Conservation (phyloP, 305 asterid genomes). For the Ajuga reptans region DNA sequence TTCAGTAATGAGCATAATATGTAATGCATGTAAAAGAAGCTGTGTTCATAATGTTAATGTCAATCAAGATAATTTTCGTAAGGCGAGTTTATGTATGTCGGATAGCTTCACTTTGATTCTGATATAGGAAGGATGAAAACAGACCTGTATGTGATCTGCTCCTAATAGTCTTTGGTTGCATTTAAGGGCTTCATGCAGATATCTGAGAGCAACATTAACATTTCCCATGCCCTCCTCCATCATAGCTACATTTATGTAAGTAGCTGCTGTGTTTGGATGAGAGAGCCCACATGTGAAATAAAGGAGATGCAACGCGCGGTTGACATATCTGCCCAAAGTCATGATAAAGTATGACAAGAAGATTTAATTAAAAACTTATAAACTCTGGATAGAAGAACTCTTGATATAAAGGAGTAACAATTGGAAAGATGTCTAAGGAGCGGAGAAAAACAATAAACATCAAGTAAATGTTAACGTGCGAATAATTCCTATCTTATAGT, state of each 20-base stretch:
- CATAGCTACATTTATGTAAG: conserved; percentile 98
- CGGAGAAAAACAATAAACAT: neutral
- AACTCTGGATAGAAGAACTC: neutral
- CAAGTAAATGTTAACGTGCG: neutral
- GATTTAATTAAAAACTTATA: neutral
- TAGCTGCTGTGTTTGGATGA: conserved; percentile 99
- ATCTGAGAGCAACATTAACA: conserved; percentile 96
- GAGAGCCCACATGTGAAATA: conserved; percentile 97
- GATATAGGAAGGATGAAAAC: conserved; percentile 22
- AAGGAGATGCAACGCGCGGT: conserved; percentile 94
- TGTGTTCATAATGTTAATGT: neutral
- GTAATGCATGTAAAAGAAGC: conserved; percentile 10
- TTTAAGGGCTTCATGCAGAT: conserved; percentile 98
- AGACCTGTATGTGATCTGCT: conserved; percentile 97
- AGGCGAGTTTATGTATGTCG: neutral
- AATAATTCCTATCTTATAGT: conserved; percentile 4
- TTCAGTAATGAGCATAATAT: conserved; percentile 21
- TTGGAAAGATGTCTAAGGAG: conserved; percentile 13
- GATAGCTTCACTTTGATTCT: neutral
- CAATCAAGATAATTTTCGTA: neutral
- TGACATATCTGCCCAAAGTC: conserved; percentile 72
- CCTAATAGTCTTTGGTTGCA: conserved; percentile 87
- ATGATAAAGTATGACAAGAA: conserved; percentile 18
- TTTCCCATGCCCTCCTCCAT: conserved; percentile 99
- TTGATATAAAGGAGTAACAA: neutral